These are phyloP conservation scores for Solanum hybrid DNA, from an alignment of 305 asterid species.

Conservation along the genomic window DNA sequence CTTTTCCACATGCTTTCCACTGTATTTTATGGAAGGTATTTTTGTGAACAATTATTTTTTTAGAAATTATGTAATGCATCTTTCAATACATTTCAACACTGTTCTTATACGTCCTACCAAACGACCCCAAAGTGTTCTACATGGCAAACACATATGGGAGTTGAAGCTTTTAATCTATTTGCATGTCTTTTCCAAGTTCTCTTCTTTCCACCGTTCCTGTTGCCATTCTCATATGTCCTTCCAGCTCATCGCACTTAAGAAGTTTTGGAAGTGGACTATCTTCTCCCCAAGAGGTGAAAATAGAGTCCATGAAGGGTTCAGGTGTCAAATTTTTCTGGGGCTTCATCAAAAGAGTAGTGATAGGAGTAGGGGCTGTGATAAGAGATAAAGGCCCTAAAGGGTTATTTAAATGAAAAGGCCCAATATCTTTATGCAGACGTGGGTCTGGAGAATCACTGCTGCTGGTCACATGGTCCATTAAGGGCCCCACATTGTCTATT, in stretches of 20 bases:
- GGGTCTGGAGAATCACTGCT: not conserved
- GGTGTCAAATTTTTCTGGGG: not conserved
- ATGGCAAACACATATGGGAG: not conserved
- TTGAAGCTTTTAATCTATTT: not conserved
- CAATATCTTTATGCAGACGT: not conserved
- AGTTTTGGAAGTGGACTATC: not conserved
- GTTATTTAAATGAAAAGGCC: not conserved
- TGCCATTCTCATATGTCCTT: not conserved
- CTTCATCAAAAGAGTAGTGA: not conserved
- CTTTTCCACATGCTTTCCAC: too few relatives aligned
- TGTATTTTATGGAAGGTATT: not conserved
- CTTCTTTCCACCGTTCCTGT: not conserved
- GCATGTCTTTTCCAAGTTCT: not conserved
- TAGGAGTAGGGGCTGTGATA: not conserved
- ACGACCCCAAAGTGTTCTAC: not conserved
- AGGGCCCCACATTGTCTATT: not conserved
- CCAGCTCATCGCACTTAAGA: not conserved
- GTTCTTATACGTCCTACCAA: too few relatives aligned
- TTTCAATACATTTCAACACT: not conserved
- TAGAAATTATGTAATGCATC: not conserved
- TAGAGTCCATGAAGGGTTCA: not conserved
- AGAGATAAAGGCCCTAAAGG: not conserved
- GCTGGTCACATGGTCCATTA: not conserved
- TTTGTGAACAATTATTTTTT: not conserved
- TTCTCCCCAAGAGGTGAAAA: not conserved